phyloP scores from a whole-genome alignment of 805 yeast species.

The Ogataea sp. region DNA sequence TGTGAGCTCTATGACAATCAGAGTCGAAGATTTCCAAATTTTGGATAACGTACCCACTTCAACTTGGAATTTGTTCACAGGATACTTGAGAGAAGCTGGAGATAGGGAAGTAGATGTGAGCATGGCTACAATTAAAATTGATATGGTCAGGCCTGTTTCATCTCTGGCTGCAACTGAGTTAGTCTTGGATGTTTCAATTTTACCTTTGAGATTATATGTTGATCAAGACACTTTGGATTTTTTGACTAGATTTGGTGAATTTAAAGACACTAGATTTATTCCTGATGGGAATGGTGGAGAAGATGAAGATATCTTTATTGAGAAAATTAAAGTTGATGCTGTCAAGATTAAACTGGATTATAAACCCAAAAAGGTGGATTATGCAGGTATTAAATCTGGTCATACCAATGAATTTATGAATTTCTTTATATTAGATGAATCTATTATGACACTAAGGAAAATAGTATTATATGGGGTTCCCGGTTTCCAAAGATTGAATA shows the following conservation, averaged over 20 bases:
- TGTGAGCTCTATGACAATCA: constrained; percentile 40
- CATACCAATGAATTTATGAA: constrained; percentile 82
- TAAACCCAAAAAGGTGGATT: constrained; percentile 85
- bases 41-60: constrained; percentile 79
- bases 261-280: constrained; percentile 62
- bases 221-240: constrained; percentile 94
- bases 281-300: constrained; percentile 30
- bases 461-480: constrained; percentile 65
- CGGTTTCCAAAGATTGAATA: constrained; percentile 59
- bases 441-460: constrained; percentile 57
- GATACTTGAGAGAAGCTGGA: constrained; percentile 60
- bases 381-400: constrained; percentile 78
- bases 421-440: constrained; percentile 81
- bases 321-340: constrained; percentile 54
- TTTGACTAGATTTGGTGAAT: constrained; percentile 69
- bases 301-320: constrained; percentile 62
- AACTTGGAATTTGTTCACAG: constrained; percentile 81
- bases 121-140: constrained; percentile 48
- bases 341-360: constrained; percentile 71
- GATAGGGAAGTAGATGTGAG: constrained; percentile 62
- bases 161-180: constrained; percentile 63
- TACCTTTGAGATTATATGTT: constrained; percentile 76
- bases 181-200: constrained; percentile 39
- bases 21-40: constrained; percentile 48
- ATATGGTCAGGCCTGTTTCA: constrained; percentile 57